These are phyloP conservation scores for Bimuria novae-zelandiae DNA, from an alignment of 2,329 filamentous ascomycete genomes.

Conservation along the genomic window DNA sequence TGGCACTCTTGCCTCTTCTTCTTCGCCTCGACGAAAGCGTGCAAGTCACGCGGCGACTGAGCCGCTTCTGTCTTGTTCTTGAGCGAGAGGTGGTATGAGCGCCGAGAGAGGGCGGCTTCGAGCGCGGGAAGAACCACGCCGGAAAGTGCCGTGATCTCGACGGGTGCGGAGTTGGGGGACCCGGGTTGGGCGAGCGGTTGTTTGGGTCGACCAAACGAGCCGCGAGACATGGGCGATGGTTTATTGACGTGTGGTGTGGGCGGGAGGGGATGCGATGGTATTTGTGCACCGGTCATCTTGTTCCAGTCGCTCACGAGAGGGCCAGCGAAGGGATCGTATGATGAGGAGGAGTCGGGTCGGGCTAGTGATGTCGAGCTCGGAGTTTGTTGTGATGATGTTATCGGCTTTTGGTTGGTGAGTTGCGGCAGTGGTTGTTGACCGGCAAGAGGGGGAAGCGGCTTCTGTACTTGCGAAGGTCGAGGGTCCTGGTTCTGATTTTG, in stretches of 20 bases:
- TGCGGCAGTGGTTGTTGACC: slow-evolving; percentile 33
- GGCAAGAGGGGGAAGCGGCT: slow-evolving; percentile 25
- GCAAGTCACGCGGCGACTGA: slow-evolving; percentile 64
- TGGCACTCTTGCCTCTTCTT: slow-evolving; percentile 65
- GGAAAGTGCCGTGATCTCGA: slow-evolving; percentile 81
- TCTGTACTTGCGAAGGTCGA: slow-evolving; percentile 19
- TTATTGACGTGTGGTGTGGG: slow-evolving; percentile 15
- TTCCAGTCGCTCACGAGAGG: slow-evolving; percentile 23
- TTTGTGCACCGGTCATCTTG: slow-evolving; percentile 11
- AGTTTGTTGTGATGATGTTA: slow-evolving; percentile 29
- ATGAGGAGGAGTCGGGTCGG: slow-evolving; percentile 29
- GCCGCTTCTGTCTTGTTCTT: slow-evolving; percentile 42
- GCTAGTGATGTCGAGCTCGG: slow-evolving; percentile 19
- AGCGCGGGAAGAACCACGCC: slow-evolving; percentile 93
- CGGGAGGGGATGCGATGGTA: slow-evolving; percentile 13
- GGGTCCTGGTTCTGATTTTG: slow-evolving; percentile 18
- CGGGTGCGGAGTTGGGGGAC: slow-evolving; percentile 47
- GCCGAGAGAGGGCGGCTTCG: slow-evolving; percentile 84
- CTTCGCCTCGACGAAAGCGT: slow-evolving; percentile 46
- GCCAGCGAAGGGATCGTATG: slow-evolving; percentile 37
- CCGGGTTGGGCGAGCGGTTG: slow-evolving; percentile 13
- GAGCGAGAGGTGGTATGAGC: slow-evolving; percentile 63
- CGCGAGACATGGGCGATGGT: slow-evolving; percentile 29
- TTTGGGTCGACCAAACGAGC: slow-evolving; percentile 38
- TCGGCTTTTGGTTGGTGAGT: slow-evolving; percentile 30